Percentiles rank a stretch among this genome's conserved stretches.
These are phyloP conservation scores for Yamadazyma sp. DNA, from an alignment of 805 yeast genomes.

Conservation along the genomic window DNA sequence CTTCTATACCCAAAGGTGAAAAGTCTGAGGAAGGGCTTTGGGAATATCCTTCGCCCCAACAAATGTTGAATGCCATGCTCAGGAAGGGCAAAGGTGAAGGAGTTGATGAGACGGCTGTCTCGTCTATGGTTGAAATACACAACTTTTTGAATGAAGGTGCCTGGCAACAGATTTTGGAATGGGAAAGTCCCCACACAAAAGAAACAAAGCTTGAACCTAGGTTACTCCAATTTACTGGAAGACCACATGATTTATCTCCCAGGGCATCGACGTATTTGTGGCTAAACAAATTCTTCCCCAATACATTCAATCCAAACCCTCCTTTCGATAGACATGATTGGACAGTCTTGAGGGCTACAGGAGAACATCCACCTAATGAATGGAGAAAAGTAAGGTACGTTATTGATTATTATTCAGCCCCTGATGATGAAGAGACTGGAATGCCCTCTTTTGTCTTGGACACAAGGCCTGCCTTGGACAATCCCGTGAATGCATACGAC, in stretches of 20 bases:
- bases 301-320: conserved; percentile 67
- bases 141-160: conserved; percentile 96
- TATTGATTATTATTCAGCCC: conserved; percentile 95
- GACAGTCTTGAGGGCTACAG: conserved; percentile 78
- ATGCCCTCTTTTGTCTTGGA: conserved; percentile 90
- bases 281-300: conserved; percentile 71
- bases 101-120: conserved; percentile 93
- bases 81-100: conserved; percentile 88
- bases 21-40: conserved; percentile 68
- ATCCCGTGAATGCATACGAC: conserved; percentile 59
- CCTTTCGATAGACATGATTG: conserved; percentile 99
- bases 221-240: conserved; percentile 82
- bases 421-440: conserved; percentile 82
- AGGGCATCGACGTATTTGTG: conserved; percentile 70
- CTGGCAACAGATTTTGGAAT: conserved; percentile 88
- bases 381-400: conserved; percentile 85
- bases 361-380: conserved; percentile 29
- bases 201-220: conserved; percentile 65
- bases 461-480: conserved; percentile 93
- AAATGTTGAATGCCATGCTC: conserved; percentile 97
- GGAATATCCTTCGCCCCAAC: conserved; percentile 99
- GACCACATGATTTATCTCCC: conserved; percentile 86
- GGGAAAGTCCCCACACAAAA: conserved; percentile 79
- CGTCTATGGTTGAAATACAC: conserved; percentile 95
- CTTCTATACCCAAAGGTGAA: conserved; percentile 85